Base-by-base conservation (phyloP, 2,329 filamentous ascomycete genomes). In the Escovopsis sp. region DNA sequence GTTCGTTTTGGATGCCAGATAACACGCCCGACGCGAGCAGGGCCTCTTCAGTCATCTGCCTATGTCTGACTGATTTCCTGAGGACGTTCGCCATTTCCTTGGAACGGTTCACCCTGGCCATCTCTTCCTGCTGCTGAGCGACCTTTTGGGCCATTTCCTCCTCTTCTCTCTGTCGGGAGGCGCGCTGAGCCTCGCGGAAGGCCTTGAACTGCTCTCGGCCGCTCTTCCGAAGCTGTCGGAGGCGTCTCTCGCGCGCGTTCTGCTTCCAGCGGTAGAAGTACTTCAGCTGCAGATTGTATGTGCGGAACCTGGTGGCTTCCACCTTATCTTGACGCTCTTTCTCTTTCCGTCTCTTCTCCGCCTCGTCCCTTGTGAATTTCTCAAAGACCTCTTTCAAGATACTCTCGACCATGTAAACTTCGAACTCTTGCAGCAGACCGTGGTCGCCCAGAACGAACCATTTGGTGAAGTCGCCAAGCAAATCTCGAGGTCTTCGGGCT, bases 191-290 rank as follows among this genome's bases (percentile, higher is more conserved):
- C 24, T 61, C 57, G 27, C 65, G 64, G 51, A 68, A 74, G 2
- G 60, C 56, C 25, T 64, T 64, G 47, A 70, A 62, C 45, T 70
- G 65, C 34, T 74, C 70, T 39, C 70, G 66, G 15, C 69, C 71
- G 34, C 66, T 63, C 29, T 63, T 63, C 7, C 73, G 68, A 16
- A 74, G 64, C n/a, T 63, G 62, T 43, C 66, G 63, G 13, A 71
- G 62, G 3, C 68, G 64, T 14, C 63, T 64, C 37, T 66, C 62
- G 11, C 71, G 63, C 8, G 67, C 70, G 33, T 57, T 64, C 12
- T 67, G 54, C 39, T 65, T 68, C 74, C 74, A 78, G 14, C 61
- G 61, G 48, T 76, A 75, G 45, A 76, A 75, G 53, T 64, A 77
- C 38, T 68, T 74, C 44, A 75, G 57, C 11, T 61, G 57, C 27